Conservation (phyloP, 768 basidiomycete species). For the Cystobasidium tubakii region DNA sequence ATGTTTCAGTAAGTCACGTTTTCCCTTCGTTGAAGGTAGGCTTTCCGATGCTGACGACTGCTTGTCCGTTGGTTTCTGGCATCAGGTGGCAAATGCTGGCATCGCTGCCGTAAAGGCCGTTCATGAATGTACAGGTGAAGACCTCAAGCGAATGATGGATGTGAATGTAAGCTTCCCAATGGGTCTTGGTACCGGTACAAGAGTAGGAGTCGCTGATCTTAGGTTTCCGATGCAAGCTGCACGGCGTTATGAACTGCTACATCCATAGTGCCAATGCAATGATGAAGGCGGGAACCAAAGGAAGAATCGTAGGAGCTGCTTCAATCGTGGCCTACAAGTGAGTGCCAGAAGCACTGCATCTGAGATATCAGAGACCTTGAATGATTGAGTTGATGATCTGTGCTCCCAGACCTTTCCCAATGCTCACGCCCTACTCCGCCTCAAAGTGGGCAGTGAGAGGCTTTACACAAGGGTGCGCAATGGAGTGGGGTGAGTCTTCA, state of each 20-base stretch:
- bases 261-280: slow-evolving; percentile 39
- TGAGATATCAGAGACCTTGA: no score
- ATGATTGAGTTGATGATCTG: no score
- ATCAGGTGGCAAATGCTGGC: slow-evolving; percentile 38
- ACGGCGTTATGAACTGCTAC: slow-evolving; percentile 27
- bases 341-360: neutral
- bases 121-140: slow-evolving; percentile 17
- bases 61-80: no score
- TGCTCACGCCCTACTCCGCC: slow-evolving; percentile 36
- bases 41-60: no score
- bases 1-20: slow-evolving; percentile 8
- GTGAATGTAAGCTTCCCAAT: slow-evolving; percentile 38
- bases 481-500: slow-evolving; percentile 38
- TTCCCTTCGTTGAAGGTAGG: no score
- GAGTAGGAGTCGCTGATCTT: no score
- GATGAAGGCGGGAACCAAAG: slow-evolving; percentile 29
- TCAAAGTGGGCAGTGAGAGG: slow-evolving; percentile 38
- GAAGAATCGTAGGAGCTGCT: slow-evolving; percentile 35
- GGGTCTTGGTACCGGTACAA: no score
- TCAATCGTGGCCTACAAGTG: slow-evolving; percentile 38
- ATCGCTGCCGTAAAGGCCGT: slow-evolving; percentile 32
- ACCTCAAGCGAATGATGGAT: slow-evolving; percentile 36
- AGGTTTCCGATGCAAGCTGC: neutral
- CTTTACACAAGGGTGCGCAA: slow-evolving; percentile 34
- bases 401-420: slow-evolving; percentile 21